Percentiles rank a stretch among this genome's conserved stretches.
These are phyloP conservation scores for Macrocybe sp. DNA, from an alignment of 1,284 basidiomycete species.

Conservation along the genomic window DNA sequence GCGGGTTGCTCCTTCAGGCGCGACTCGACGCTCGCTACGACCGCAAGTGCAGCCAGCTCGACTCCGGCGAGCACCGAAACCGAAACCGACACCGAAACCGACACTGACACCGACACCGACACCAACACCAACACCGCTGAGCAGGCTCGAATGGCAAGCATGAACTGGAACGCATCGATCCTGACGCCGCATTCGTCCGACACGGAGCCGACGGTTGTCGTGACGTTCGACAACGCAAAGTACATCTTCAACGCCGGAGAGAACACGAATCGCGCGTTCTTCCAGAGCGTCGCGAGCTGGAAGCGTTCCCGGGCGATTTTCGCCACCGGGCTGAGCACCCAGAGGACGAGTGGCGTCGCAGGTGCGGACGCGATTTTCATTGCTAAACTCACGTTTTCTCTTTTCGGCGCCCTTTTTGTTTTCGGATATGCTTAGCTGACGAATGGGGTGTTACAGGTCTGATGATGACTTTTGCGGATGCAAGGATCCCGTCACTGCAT, in stretches of 20 bases:
- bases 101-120: too few relatives aligned
- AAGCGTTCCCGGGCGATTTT: conserved; percentile 69
- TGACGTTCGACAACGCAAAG: conserved; percentile 73
- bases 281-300: conserved; percentile 63
- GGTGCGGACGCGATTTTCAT: conserved; percentile 39
- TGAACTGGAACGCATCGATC: conserved; percentile 55
- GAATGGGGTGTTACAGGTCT: conserved; percentile 43
- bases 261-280: conserved; percentile 69
- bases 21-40: too few relatives aligned
- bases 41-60: too few relatives aligned
- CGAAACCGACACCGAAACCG: too few relatives aligned
- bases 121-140: too few relatives aligned
- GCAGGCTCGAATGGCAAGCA: too few relatives aligned
- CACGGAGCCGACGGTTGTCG: conserved; percentile 71
- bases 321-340: conserved; percentile 59
- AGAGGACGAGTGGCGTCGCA: conserved; percentile 63
- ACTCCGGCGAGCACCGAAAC: too few relatives aligned
- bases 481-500: conserved; percentile 49
- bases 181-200: conserved; percentile 60
- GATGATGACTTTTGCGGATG: conserved; percentile 81
- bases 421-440: neutral
- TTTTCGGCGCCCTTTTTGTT: neutral
- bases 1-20: too few relatives aligned
- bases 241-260: conserved; percentile 89
- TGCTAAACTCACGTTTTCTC: neutral